These are phyloP conservation scores for Vickermania ingenoplastis DNA, from an alignment of 208 protist species.

Conservation along the genomic window DNA sequence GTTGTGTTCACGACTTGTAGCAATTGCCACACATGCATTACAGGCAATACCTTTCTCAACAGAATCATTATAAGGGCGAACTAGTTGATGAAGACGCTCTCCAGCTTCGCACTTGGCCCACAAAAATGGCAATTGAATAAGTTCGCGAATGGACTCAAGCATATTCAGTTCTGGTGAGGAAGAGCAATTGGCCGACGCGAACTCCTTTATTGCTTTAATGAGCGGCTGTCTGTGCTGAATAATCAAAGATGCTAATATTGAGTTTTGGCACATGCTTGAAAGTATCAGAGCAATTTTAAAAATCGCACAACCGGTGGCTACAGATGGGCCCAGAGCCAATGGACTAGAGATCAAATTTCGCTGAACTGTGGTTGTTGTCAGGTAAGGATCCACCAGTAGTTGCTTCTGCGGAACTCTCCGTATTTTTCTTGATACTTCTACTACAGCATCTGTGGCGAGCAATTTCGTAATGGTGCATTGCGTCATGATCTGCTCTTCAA, in stretches of 20 bases:
- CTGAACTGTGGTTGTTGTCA: slow-evolving; percentile 15
- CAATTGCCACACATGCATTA: too few relatives aligned
- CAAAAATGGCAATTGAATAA: too few relatives aligned
- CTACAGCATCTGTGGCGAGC: too few relatives aligned
- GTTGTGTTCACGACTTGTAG: too few relatives aligned
- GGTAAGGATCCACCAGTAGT: slow-evolving; percentile 38
- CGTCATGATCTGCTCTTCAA: background rate
- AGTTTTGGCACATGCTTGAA: slow-evolving; percentile 74
- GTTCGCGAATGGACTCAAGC: slow-evolving; percentile 60
- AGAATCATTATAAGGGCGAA: too few relatives aligned
- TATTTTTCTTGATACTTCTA: too few relatives aligned
- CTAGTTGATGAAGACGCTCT: too few relatives aligned
- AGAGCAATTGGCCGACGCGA: too few relatives aligned
- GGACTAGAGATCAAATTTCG: slow-evolving; percentile 27
- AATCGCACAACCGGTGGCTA: slow-evolving; percentile 78
- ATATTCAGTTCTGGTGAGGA: slow-evolving; percentile 55
- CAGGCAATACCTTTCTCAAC: too few relatives aligned
- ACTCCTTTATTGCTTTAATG: too few relatives aligned
- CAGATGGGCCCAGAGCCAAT: slow-evolving; percentile 24
- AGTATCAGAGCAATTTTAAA: slow-evolving; percentile 77
- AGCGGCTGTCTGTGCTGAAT: slow-evolving; percentile 33
- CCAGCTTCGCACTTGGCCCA: too few relatives aligned
- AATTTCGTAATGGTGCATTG: background rate
- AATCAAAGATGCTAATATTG: slow-evolving; percentile 50
- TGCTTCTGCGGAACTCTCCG: slow-evolving; percentile 22